Base-by-base conservation (phyloP, 179 eudicot species). In the Nepenthes alata region DNA sequence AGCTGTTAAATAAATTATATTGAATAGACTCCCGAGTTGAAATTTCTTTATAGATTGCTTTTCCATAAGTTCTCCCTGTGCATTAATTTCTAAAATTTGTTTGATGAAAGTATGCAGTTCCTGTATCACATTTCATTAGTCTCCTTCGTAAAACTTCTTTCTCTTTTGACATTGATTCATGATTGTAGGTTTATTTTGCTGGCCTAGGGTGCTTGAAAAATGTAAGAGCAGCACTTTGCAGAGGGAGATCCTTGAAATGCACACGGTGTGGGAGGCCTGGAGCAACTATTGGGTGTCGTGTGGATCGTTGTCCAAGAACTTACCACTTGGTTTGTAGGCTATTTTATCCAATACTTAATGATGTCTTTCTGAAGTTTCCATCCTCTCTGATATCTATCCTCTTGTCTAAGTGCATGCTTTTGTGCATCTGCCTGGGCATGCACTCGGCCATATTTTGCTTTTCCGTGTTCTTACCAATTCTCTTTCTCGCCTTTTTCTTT, bases 241-340 rank as follows among this genome's bases (percentile, higher is more conserved):
- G 98, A 73, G 98, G 98, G 74, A 89, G 87, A 70, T 80, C 78
- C 52, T 74, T 91, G 69, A 91, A 89, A 72, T 91, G 98, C 77
- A 86, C 82, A 55, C 86, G 89, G 50, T 91, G 98, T 76, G 81
- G 95, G 65, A 81, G 98, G 72, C 83, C 85, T 53, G 98, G 98
- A 58, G 98, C 98, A 75, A 91, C 98, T 70, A 88, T 87, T 75
- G 98, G 98, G 51, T 91, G 98, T 61, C 98, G 96, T 67, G 96
- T 91, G 59, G 98, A 91, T 74, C 78, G 98, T 57, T 91, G 98
- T 74, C 87, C 98, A n/a, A 89, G 84, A 83, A 91, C 98, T 51
- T 91, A 91, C 67, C 98, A 91, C 85, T 64, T 91, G 82, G 98
- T 91, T 58, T 72, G 89, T 72, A 60, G 50, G 35, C 59, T 60